These are phyloP conservation scores for Chalciporus pseudorubinellus DNA, from an alignment of 768 basidiomycete species.

Conservation along the genomic window DNA sequence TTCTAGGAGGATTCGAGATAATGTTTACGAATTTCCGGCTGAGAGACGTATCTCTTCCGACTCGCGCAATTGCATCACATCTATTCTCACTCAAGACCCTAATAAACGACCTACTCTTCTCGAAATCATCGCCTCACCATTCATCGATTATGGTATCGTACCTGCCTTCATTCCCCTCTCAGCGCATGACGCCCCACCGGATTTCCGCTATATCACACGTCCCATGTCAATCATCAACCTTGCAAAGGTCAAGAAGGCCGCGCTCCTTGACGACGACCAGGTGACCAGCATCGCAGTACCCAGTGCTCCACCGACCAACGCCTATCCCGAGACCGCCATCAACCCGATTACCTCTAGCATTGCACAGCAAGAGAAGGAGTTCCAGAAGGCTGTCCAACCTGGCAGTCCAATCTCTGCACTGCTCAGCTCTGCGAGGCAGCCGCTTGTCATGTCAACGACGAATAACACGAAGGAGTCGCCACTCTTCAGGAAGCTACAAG, in stretches of 20 bases:
- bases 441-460: slow-evolving; percentile 68
- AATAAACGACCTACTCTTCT: slow-evolving; percentile 77
- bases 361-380: slow-evolving; percentile 91
- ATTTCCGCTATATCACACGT: slow-evolving; percentile 67
- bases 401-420: slow-evolving; percentile 92
- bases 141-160: slow-evolving; percentile 79
- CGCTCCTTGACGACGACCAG: slow-evolving; percentile 65
- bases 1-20: slow-evolving; percentile 83
- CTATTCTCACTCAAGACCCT: slow-evolving; percentile 85
- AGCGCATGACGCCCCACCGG: slow-evolving; percentile 72
- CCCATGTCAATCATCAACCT: slow-evolving; percentile 68
- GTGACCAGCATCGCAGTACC: slow-evolving; percentile 43
- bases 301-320: slow-evolving; percentile 25
- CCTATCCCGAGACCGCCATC: slow-evolving; percentile 17
- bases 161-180: slow-evolving; percentile 79
- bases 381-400: slow-evolving; percentile 93
- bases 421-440: slow-evolving; percentile 84
- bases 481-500: slow-evolving; percentile 54
- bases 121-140: slow-evolving; percentile 80
- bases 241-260: slow-evolving; percentile 56
- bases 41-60: slow-evolving; percentile 70
- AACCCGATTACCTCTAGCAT: slow-evolving; percentile 58
- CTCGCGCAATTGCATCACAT: slow-evolving; percentile 72
- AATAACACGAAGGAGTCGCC: slow-evolving; percentile 36
- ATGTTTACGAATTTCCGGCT: slow-evolving; percentile 88